Evolutionary conservation across 768 basidiomycete genomes (phyloP).

Genomic region (Boletellus sp.): DNA sequence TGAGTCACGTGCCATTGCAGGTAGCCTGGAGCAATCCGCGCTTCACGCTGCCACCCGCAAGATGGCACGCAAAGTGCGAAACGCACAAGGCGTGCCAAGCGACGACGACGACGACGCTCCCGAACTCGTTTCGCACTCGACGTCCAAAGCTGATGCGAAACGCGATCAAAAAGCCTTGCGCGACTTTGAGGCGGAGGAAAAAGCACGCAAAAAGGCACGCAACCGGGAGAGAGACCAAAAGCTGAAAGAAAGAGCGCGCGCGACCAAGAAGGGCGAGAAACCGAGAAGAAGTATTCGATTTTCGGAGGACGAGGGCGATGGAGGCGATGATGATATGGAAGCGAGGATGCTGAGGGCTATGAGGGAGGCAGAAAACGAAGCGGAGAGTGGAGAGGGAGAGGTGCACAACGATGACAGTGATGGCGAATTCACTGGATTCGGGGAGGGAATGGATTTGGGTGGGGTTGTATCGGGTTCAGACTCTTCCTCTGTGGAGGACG

Average conservation of each 20-base stretch:
- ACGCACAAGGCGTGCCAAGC: conserved; percentile 19
- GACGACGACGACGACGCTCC: conserved; percentile 48
- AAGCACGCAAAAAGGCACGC: conserved; percentile 39
- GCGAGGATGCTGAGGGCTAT: conserved; percentile 28
- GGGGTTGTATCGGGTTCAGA: conserved; percentile 15
- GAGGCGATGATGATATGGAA: conserved; percentile 23
- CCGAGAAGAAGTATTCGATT: conserved; percentile 14
- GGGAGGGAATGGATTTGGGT: conserved; percentile 7
- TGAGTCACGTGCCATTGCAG: background rate
- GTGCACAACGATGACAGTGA: conserved; percentile 20
- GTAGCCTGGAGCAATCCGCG: too few relatives aligned
- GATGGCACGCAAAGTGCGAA: conserved; percentile 22
- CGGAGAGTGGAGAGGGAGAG: conserved; percentile 12
- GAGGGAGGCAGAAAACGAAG: conserved; percentile 26
- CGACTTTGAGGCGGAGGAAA: conserved; percentile 36
- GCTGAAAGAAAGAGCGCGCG: conserved; percentile 46
- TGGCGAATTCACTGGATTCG: conserved; percentile 9
- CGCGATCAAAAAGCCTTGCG: conserved; percentile 36
- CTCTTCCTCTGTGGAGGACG: conserved; percentile 12
- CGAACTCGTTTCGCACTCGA: conserved; percentile 45
- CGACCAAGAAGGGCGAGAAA: conserved; percentile 10
- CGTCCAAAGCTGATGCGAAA: conserved; percentile 42
- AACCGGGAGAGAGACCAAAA: conserved; percentile 48
- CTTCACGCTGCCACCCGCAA: background rate
- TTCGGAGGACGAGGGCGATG: conserved; percentile 18